Percentiles rank a stretch among this genome's conserved stretches.
Evolutionary conservation across 2,329 filamentous ascomycete genomes (phyloP).

Genomic region (Beauveria caledonica): DNA sequence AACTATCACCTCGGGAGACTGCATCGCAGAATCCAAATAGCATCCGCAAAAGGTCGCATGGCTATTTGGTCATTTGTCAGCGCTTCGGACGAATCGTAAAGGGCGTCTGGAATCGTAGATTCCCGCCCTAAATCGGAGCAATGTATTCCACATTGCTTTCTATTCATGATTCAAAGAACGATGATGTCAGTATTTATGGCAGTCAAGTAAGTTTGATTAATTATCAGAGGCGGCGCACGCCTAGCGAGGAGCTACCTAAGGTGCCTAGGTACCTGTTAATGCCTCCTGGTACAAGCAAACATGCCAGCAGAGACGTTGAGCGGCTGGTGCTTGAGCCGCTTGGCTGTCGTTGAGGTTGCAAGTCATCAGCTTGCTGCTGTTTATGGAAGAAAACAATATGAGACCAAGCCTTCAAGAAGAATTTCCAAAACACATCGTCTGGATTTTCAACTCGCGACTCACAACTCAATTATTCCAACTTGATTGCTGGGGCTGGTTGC

Average conservation of each 20-base stretch:
- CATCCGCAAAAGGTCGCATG: background rate
- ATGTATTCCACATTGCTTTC: background rate
- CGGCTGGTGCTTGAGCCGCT: no score
- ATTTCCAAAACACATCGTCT: no score
- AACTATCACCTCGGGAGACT: background rate
- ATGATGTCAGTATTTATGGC: background rate
- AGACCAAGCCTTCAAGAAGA: no score
- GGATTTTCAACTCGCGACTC: no score
- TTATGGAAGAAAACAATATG: background rate
- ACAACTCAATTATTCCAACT: no score
- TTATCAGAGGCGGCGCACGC: background rate
- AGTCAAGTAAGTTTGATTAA: background rate
- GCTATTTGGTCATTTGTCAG: constrained; percentile 1
- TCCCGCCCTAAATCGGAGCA: background rate
- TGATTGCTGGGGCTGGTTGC: background rate
- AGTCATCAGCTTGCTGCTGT: background rate
- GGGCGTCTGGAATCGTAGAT: background rate
- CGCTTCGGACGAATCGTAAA: background rate
- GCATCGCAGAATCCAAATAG: background rate
- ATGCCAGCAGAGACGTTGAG: no score
- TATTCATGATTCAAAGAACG: background rate
- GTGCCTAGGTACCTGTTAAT: background rate
- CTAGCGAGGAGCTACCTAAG: background rate
- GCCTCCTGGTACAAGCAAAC: no score
- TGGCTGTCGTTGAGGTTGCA: no score